Evolutionary conservation across 2,329 filamentous ascomycete species (phyloP), one percentile per base, ranked within the genome.

Genomic region (Penicillium decumbens): DNA sequence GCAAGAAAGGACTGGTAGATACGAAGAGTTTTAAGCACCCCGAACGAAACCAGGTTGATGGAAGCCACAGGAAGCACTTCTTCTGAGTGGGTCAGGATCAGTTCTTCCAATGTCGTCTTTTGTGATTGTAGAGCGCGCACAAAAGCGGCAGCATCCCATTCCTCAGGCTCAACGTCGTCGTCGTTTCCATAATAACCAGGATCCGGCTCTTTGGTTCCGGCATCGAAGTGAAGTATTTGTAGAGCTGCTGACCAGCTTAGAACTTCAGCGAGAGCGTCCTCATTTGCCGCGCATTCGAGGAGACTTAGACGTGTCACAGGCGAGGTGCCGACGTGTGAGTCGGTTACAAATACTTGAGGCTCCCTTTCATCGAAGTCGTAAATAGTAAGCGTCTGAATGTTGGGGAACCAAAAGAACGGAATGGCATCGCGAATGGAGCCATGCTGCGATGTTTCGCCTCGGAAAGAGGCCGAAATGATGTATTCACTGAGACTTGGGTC

Each of bases 191-290:
- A 30, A 43, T 45, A 15, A 29, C 43, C 42, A 3, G 15, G 15
- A 18, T 18, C 15, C 15, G 15, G 15, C 48, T 23, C 7, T 27
- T 52, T 56, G 48, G 0, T 54, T 43, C 15, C 15, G 20, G 38
- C 51, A 7, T 56, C 53, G 25, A 52, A 57, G 38, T 52, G 51
- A 18, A 57, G 53, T 6, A 37, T 28, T 45, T 56, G 44, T 43
- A 58, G 33, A 23, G 48, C 51, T 15, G 35, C 43, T 42, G 53
- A 51, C 54, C 48, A 55, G 41, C 55, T 54, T 8, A 58, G 40
- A 9, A 56, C 25, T 43, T 43, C 6, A 7, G 51, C 44, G 23
- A 58, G 25, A 35, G 55, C 44, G 13, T 52, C 48, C 39, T 58
- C 48, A 8, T 56, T 48, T 12, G 55, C 55, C 8, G 49, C 46